phyloP scores from a whole-genome alignment of 106 monocot species.

The Posidonia australis region DNA sequence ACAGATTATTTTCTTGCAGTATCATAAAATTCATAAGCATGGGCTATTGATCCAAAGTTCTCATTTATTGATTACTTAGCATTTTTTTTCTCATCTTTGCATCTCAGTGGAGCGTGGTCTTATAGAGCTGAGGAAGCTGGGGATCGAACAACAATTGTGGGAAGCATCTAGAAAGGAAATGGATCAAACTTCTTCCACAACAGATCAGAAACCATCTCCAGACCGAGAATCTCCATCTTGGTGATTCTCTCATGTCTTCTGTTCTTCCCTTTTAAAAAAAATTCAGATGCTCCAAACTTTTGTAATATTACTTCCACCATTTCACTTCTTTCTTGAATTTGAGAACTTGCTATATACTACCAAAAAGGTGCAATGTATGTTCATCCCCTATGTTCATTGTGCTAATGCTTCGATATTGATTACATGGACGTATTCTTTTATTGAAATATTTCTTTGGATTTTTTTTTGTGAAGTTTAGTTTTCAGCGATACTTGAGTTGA shows the following conservation, averaged over 20 bases:
- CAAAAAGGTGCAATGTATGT: no score
- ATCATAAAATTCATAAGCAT: not conserved
- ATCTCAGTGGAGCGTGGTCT: constrained; percentile 66
- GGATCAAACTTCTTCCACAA: constrained; percentile 4
- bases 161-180: constrained; percentile 31
- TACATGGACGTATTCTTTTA: no score
- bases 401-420: no score
- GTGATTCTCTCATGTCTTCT: not conserved
- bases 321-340: no score
- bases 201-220: not conserved
- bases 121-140: constrained; percentile 67
- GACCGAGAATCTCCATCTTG: constrained; percentile 1
- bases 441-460: no score
- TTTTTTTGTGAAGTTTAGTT: no score
- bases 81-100: not conserved
- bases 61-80: not conserved
- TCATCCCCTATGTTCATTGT: no score
- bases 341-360: no score
- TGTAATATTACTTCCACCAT: no score
- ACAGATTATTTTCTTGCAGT: not conserved
- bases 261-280: no score
- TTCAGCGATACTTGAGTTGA: no score
- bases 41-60: not conserved
- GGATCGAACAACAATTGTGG: constrained; percentile 71
- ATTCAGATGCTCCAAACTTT: no score